A percentile compares a stretch with the other conserved stretches of the same genome.
These are phyloP conservation scores for Bimuria novae-zelandiae DNA, from an alignment of 2,329 filamentous ascomycete species.

Conservation along the genomic window DNA sequence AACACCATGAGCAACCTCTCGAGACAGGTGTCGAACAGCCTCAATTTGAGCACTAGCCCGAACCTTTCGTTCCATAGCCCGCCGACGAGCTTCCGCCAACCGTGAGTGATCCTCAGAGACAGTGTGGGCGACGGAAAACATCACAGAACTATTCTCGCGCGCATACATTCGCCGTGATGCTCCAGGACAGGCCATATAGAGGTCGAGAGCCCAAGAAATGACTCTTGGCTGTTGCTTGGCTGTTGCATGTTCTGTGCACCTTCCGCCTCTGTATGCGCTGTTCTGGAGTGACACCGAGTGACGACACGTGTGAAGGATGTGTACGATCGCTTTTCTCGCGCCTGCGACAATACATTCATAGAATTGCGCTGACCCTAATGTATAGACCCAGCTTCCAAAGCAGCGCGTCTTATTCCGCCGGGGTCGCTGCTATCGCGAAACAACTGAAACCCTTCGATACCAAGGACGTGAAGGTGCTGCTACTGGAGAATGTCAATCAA, in stretches of 20 bases:
- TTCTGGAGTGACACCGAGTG: too few species aligned
- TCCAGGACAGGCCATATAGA: too few species aligned
- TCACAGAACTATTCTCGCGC: too few species aligned
- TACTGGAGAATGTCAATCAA: slow-evolving; percentile 95
- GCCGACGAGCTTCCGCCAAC: slow-evolving; percentile 59
- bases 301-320: too few species aligned
- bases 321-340: too few species aligned
- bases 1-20: slow-evolving; percentile 39
- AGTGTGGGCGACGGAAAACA: not conserved
- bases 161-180: too few species aligned
- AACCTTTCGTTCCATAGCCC: slow-evolving; percentile 75
- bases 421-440: slow-evolving; percentile 60
- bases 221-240: too few species aligned
- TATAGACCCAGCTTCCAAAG: slow-evolving; percentile 31
- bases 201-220: too few species aligned
- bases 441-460: slow-evolving; percentile 94
- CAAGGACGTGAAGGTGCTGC: slow-evolving; percentile 92
- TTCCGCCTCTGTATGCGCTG: too few species aligned
- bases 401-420: slow-evolving; percentile 41
- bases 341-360: not conserved
- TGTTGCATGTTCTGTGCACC: too few species aligned
- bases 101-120: slow-evolving; percentile 11
- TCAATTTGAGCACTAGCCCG: slow-evolving; percentile 76
- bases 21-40: slow-evolving; percentile 61
- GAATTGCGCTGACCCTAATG: not conserved